These are phyloP conservation scores for Ascochyta clinopodiicola DNA, from an alignment of 2,329 filamentous ascomycete species.

Conservation along the genomic window DNA sequence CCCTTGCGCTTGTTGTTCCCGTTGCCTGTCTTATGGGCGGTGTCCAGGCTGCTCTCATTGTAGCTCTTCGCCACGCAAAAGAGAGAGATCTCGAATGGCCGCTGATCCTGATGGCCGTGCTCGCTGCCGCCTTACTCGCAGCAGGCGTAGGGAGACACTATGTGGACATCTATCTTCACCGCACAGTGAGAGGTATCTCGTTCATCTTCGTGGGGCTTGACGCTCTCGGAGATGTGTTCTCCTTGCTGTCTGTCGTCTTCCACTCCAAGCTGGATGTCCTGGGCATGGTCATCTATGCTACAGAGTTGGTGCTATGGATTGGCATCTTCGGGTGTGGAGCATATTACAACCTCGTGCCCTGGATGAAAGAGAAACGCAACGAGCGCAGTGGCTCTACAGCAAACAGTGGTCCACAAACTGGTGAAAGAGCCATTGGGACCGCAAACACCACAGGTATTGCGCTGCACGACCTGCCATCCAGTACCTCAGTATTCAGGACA, in stretches of 20 bases:
- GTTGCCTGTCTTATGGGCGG: conserved; percentile 65
- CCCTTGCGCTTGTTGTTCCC: conserved; percentile 56
- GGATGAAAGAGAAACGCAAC: conserved; percentile 53
- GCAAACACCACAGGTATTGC: conserved; percentile 38
- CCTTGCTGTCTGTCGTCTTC: conserved; percentile 69
- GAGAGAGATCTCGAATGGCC: conserved; percentile 63
- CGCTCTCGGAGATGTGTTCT: conserved; percentile 71
- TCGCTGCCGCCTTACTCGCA: conserved; percentile 68
- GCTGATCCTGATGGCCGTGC: conserved; percentile 68
- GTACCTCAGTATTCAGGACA: conserved; percentile 69
- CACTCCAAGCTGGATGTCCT: conserved; percentile 64
- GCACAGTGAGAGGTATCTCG: conserved; percentile 73
- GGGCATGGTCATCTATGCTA: conserved; percentile 71
- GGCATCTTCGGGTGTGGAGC: conserved; percentile 70
- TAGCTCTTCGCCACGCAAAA: conserved; percentile 59
- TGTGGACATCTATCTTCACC: conserved; percentile 70
- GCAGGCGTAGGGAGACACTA: conserved; percentile 73
- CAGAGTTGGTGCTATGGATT: conserved; percentile 70
- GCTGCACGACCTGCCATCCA: conserved; percentile 62
- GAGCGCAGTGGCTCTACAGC: not conserved
- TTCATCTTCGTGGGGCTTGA: conserved; percentile 76
- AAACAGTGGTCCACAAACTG: not conserved
- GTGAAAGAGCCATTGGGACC: conserved; percentile 1
- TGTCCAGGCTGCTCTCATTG: conserved; percentile 65
- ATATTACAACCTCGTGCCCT: conserved; percentile 69